Conservation (phyloP, 768 basidiomycete species). For the Porphyrellus cyaneotinctus region DNA sequence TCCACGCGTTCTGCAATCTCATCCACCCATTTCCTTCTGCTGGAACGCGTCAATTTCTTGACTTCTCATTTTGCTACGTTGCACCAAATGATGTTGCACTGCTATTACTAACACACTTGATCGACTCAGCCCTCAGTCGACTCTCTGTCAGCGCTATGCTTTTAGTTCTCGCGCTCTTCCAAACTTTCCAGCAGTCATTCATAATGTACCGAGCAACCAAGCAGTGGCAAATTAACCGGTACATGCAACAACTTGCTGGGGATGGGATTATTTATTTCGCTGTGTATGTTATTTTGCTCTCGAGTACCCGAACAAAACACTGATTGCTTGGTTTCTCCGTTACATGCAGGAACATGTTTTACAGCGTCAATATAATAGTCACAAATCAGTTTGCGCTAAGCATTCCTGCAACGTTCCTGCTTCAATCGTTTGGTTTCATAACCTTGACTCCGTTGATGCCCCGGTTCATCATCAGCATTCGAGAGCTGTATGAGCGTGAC, state of each 20-base stretch:
- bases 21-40: background rate
- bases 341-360: background rate
- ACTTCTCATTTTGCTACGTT: background rate
- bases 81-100: too few relatives aligned
- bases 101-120: too few relatives aligned
- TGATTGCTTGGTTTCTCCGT: too few relatives aligned
- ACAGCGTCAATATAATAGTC: background rate
- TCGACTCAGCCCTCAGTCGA: background rate
- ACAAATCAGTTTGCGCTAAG: background rate
- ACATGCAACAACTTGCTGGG: background rate
- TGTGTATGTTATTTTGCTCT: background rate
- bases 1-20: background rate
- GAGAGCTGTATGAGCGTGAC: background rate
- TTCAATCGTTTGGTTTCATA: background rate
- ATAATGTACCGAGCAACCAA: background rate
- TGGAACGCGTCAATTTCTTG: background rate
- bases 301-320: too few relatives aligned
- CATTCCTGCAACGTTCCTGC: background rate
- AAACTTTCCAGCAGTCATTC: background rate
- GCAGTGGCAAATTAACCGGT: background rate
- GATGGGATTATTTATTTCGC: background rate
- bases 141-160: background rate
- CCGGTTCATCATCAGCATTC: background rate
- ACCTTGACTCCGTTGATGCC: background rate
- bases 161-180: background rate